Evolutionary conservation across 495 filamentous ascomycete genomes (phyloP).

Genomic region (Friedmanniomyces simplex): DNA sequence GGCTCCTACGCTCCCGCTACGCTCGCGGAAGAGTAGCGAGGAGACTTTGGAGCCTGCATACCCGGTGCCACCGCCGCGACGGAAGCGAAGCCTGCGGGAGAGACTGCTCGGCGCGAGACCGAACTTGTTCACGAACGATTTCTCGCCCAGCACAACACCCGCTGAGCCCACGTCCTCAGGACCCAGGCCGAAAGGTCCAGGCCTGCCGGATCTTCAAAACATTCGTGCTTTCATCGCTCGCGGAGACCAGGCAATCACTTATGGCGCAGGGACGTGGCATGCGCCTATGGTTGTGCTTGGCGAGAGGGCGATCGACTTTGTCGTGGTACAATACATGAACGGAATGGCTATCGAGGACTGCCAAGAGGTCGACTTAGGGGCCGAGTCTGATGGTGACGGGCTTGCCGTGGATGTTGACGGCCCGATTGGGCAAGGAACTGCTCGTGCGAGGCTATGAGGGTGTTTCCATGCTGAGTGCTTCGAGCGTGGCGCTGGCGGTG

Average conservation of each 20-base stretch:
- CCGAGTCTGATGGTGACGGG: slow-evolving; percentile 20
- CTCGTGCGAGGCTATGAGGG: neutral
- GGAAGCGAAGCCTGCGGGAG: slow-evolving; percentile 26
- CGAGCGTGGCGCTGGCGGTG: neutral
- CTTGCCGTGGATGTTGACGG: slow-evolving; percentile 21
- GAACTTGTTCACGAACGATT: slow-evolving; percentile 32
- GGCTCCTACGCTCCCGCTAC: slow-evolving; percentile 50
- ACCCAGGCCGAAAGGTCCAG: slow-evolving; percentile 37
- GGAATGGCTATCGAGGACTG: slow-evolving; percentile 78
- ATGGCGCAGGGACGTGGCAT: slow-evolving; percentile 90
- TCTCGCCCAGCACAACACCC: slow-evolving; percentile 15
- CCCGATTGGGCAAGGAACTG: neutral
- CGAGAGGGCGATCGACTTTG: slow-evolving; percentile 57
- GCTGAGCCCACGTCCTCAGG: slow-evolving; percentile 21
- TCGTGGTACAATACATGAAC: slow-evolving; percentile 82
- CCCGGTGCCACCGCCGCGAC: slow-evolving; percentile 31
- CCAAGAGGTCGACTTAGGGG: slow-evolving; percentile 60
- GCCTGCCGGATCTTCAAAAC: slow-evolving; percentile 62
- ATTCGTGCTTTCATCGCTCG: slow-evolving; percentile 69
- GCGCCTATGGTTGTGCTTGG: slow-evolving; percentile 92
- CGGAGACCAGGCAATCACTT: slow-evolving; percentile 80
- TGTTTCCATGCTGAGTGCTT: neutral
- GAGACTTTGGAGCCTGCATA: slow-evolving; percentile 29
- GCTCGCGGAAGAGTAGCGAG: slow-evolving; percentile 6
- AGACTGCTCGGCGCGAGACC: slow-evolving; percentile 30